These are phyloP conservation scores for Rutstroemia sp. DNA, from an alignment of 2,329 filamentous ascomycete genomes.

Conservation along the genomic window DNA sequence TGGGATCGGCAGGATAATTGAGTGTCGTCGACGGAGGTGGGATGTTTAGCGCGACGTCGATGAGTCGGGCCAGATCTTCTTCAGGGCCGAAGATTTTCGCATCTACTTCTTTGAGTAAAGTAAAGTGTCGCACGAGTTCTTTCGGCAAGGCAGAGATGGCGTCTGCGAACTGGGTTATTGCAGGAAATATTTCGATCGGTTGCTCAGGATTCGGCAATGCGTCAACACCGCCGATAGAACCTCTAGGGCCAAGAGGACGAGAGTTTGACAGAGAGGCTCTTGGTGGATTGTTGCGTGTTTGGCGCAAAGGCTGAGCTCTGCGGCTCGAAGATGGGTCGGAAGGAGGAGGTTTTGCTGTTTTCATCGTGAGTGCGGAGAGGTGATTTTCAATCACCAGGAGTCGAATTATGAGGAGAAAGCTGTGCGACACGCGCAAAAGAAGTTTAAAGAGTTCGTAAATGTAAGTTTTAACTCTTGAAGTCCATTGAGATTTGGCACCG, in stretches of 20 bases:
- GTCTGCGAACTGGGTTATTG: slow-evolving; percentile 74
- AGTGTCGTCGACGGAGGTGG: slow-evolving; percentile 35
- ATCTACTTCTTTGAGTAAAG: slow-evolving; percentile 93
- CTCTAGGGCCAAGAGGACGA: slow-evolving; percentile 35
- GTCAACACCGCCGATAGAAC: slow-evolving; percentile 37
- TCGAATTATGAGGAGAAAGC: slow-evolving; percentile 12
- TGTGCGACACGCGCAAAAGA: slow-evolving; percentile 18
- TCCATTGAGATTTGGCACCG: slow-evolving; percentile 16
- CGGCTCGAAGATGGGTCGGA: slow-evolving; percentile 38
- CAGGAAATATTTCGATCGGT: slow-evolving; percentile 60
- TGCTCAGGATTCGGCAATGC: slow-evolving; percentile 32
- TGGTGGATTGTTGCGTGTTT: slow-evolving; percentile 57
- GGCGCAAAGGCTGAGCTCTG: slow-evolving; percentile 56
- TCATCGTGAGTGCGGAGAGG: slow-evolving; percentile 25
- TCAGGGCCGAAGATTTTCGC: slow-evolving; percentile 90
- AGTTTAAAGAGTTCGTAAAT: slow-evolving; percentile 8
- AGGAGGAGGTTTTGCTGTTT: slow-evolving; percentile 26
- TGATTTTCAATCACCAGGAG: slow-evolving; percentile 10
- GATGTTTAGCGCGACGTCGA: slow-evolving; percentile 54
- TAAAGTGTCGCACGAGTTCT: slow-evolving; percentile 93
- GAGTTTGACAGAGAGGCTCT: slow-evolving; percentile 43
- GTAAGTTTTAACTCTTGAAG: slow-evolving; percentile 11
- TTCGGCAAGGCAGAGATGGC: slow-evolving; percentile 86
- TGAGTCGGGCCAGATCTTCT: slow-evolving; percentile 69
- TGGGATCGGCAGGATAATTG: slow-evolving; percentile 21